Evolutionary conservation across 768 basidiomycete genomes (phyloP), one percentile per base, ranked within the genome.

Genomic region (Hypsizygus marmoreus): DNA sequence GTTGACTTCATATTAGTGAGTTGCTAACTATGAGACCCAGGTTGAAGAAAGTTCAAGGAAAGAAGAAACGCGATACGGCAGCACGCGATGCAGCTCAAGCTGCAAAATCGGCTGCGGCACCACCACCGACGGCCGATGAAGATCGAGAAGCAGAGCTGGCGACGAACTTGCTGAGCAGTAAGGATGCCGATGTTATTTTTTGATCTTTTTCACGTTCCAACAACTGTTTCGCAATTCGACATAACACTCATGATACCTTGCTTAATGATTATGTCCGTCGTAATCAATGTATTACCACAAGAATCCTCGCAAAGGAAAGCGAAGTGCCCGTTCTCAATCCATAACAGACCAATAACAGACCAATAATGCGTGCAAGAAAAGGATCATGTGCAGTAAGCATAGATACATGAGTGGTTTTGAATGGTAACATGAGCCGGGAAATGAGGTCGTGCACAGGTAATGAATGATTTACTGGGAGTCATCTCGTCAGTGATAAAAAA

Each of bases 1-100:
- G 3, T 24, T 37, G 14, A 10, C 30, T 44, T 29, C 4, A 22
- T 29, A 31, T 4, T 23, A 33, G 34, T 33, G 42, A 29, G 30
- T 34, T 24, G 16, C 7, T 14, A 45, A 47, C 13, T 29, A n/a
- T 17, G 24, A 23, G 40, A 40, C 39, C 58, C 65, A 92, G 95
- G 59, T 70, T 97, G 55, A 97, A 97, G 72, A 95, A 97, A 65
- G 93, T 97, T 2, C 94, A 97, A 65, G 91, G 91, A 19, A 97
- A 95, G 79, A 97, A 95, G 80, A 95, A 95, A 68, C 76, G 90
- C 43, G 84, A 89, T 52, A 85, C 75, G 6, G 85, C 82, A 9
- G 63, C 69, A 9, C 65, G 70, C 28, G 64, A 69, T 12, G 61
- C 62, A 28, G 55, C 61, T 24, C 40, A 51, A 35, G 50, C 71